Percentiles rank a stretch among this genome's conserved stretches.
These are phyloP conservation scores for Candida railenensis DNA, from an alignment of 805 yeast species.

Conservation along the genomic window DNA sequence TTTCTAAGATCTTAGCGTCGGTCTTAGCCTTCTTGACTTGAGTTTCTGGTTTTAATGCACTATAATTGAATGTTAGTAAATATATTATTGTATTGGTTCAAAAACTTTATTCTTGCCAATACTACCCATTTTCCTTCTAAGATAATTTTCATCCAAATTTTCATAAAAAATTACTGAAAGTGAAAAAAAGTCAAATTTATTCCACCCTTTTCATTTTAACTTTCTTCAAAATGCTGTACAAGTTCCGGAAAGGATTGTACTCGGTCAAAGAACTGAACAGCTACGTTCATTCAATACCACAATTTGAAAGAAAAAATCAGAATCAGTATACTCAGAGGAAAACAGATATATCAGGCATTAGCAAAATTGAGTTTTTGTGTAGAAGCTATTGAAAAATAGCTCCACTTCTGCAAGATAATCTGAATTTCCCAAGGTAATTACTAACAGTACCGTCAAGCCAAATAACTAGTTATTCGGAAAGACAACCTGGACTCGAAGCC, in stretches of 20 bases:
- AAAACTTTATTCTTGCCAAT: not conserved
- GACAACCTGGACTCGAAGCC: conserved; percentile 9
- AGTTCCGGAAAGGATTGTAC: conserved; percentile 23
- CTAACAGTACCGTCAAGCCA: not conserved
- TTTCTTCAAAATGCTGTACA: conserved; percentile 10
- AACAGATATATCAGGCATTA: conserved; percentile 45
- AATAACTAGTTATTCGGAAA: conserved; percentile 9
- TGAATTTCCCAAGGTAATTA: conserved; percentile 35
- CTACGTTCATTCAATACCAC: conserved; percentile 39
- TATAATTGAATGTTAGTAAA: conserved; percentile 17
- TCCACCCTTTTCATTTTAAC: not conserved
- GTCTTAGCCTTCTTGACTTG: conserved; percentile 80
- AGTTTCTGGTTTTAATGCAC: conserved; percentile 76
- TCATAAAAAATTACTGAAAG: not conserved
- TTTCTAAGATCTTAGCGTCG: conserved; percentile 72
- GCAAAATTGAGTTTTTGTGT: conserved; percentile 24
- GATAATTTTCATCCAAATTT: not conserved
- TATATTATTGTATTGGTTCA: not conserved
- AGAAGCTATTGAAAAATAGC: conserved; percentile 3
- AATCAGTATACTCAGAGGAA: conserved; percentile 35
- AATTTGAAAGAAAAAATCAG: conserved; percentile 8
- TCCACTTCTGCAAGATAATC: conserved; percentile 40
- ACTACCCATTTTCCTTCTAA: conserved; percentile 1
- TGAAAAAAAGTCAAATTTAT: not conserved
- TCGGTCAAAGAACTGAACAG: conserved; percentile 34